Evolutionary conservation across 2,329 filamentous ascomycete species (phyloP).

Genomic region (Aspergillus pseudoviridinutans): DNA sequence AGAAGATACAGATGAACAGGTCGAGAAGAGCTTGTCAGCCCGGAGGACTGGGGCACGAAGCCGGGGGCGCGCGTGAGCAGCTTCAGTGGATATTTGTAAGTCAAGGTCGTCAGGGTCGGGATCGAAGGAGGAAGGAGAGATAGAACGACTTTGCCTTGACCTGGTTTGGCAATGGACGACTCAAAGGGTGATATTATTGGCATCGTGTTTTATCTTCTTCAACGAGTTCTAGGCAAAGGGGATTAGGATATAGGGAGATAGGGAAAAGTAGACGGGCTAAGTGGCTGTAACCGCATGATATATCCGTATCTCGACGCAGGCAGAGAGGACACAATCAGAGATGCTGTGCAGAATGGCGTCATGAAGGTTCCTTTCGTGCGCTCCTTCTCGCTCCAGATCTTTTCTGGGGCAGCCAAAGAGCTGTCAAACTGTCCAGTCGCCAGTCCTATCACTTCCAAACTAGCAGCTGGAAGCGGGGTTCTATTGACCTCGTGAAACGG

Average conservation of each 20-base stretch:
- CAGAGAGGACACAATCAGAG: neutral
- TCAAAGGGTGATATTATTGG: constrained; percentile 67
- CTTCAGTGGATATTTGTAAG: constrained; percentile 93
- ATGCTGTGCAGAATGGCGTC: constrained; percentile 8
- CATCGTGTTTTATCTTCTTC: constrained; percentile 21
- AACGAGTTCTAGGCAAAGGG: constrained; percentile 1
- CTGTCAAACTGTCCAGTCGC: neutral
- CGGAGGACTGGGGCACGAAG: constrained; percentile 49
- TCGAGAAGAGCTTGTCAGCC: constrained; percentile 31
- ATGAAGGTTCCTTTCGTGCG: constrained; percentile 2
- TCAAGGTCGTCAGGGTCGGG: constrained; percentile 68
- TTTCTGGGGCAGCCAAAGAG: constrained; percentile 6
- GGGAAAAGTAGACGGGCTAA: neutral
- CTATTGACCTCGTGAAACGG: constrained; percentile 6
- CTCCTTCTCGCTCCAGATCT: constrained; percentile 9
- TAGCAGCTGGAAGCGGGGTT: constrained; percentile 12
- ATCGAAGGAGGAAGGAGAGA: constrained; percentile 66
- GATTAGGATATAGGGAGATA: constrained; percentile 2
- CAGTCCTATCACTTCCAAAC: neutral
- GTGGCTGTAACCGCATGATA: constrained; percentile 9
- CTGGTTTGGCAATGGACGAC: constrained; percentile 67
- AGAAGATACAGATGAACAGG: constrained; percentile 82
- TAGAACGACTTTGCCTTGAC: constrained; percentile 73
- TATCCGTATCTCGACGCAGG: neutral
- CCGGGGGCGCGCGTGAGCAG: constrained; percentile 75